phyloP scores from a whole-genome alignment of 192 early-diverging fungal species.

The Coemansia sp. region DNA sequence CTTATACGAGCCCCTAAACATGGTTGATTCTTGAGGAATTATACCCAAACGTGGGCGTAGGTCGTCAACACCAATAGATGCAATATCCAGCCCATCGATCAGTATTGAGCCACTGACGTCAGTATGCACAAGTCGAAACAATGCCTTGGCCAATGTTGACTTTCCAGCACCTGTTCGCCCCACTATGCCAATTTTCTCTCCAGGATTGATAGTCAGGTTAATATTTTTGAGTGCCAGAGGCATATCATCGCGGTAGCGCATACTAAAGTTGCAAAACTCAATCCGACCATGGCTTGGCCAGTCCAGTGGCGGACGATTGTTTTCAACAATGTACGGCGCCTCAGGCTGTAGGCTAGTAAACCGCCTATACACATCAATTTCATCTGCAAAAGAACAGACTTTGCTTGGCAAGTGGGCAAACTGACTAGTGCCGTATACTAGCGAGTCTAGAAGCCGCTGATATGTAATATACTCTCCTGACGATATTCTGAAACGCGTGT shows the following conservation, averaged over 20 bases:
- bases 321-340: constrained; percentile 20
- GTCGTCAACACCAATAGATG: constrained; percentile 57
- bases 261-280: constrained; percentile 56
- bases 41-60: constrained; percentile 58
- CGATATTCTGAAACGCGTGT: constrained; percentile 6
- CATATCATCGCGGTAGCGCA: constrained; percentile 59
- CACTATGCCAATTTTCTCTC: constrained; percentile 65
- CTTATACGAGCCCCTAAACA: constrained; percentile 68
- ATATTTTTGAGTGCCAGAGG: constrained; percentile 38
- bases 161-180: constrained; percentile 79
- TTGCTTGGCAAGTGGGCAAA: not conserved
- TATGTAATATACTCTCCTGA: constrained; percentile 23
- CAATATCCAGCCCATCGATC: constrained; percentile 73
- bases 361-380: not conserved
- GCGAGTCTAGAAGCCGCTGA: not conserved
- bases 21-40: constrained; percentile 71
- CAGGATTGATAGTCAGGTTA: constrained; percentile 26
- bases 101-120: constrained; percentile 56
- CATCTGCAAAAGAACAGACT: not conserved
- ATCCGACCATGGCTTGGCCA: constrained; percentile 69
- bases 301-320: constrained; percentile 55
- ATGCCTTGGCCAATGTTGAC: constrained; percentile 64
- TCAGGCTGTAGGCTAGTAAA: constrained; percentile 41
- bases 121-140: constrained; percentile 70
- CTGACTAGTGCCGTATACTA: not conserved